A percentile compares a stretch with the other conserved stretches of the same genome.
Conservation (phyloP, 78 protist genomes). For the Anaeramoeba flamelloides region DNA sequence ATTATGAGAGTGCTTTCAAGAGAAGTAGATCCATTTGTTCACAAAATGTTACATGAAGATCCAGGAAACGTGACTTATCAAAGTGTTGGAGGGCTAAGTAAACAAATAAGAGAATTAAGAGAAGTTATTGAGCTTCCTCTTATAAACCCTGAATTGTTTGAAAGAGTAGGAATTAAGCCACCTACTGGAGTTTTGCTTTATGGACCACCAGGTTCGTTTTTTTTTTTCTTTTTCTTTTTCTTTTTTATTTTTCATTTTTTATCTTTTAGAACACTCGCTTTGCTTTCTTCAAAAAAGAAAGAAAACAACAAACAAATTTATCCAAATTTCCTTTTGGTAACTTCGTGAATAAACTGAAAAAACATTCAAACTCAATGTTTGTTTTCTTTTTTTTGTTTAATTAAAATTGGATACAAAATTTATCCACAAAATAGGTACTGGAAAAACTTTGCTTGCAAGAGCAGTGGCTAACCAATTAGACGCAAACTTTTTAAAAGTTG, state of each 20-base stretch:
- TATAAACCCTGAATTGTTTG: constrained; percentile 91
- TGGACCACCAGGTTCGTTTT: constrained; percentile 81
- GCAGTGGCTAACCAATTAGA: constrained; percentile 89
- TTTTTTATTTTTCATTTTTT: constrained; percentile 16
- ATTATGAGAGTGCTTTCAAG: no score
- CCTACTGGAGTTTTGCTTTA: constrained; percentile 98
- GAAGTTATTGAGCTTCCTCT: constrained; percentile 98
- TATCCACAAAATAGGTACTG: no score
- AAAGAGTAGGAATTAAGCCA: constrained; percentile 91
- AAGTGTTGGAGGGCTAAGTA: constrained; percentile 80
- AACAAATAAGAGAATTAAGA: constrained; percentile 88
- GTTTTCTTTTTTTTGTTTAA: no score
- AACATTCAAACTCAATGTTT: no score
- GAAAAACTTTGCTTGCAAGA: constrained; percentile 94
- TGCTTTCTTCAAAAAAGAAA: no score
- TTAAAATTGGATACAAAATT: no score
- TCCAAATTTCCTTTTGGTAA: no score
- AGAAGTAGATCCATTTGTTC: constrained; percentile 97
- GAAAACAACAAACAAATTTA: no score
- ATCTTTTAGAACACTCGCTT: no score
- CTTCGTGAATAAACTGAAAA: no score
- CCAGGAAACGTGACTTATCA: constrained; percentile 56
- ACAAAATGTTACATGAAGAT: constrained; percentile 83
- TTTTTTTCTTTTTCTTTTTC: constrained; percentile 5
- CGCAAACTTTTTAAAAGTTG: constrained; percentile 91